phyloP scores from a whole-genome alignment of 2,329 filamentous ascomycete genomes.

The Claviceps humidiphila region DNA sequence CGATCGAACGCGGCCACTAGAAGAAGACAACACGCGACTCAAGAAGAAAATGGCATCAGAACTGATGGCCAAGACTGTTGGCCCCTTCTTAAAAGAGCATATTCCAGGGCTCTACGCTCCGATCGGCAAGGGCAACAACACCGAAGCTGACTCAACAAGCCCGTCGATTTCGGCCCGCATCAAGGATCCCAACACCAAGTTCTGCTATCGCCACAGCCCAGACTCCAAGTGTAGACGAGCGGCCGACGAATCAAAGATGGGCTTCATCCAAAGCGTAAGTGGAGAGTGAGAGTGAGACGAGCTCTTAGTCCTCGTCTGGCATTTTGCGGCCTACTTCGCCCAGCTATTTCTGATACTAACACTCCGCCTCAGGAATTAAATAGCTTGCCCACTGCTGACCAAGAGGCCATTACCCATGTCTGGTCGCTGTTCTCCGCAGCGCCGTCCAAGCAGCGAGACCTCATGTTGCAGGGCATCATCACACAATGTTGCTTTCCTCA shows the following conservation, averaged over 20 bases:
- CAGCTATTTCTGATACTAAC: neutral
- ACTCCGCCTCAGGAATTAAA: slow-evolving; percentile 57
- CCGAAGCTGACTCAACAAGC: slow-evolving; percentile 12
- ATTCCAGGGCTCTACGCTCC: slow-evolving; percentile 83
- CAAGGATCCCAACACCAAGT: slow-evolving; percentile 65
- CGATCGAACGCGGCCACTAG: slow-evolving; percentile 35
- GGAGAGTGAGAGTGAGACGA: neutral
- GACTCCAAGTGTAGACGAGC: slow-evolving; percentile 88
- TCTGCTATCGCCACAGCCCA: slow-evolving; percentile 88
- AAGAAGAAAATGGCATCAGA: slow-evolving; percentile 49
- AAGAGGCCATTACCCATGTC: slow-evolving; percentile 91
- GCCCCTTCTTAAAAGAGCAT: slow-evolving; percentile 80
- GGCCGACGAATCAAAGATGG: slow-evolving; percentile 93
- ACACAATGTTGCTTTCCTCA: slow-evolving; percentile 97
- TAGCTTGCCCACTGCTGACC: slow-evolving; percentile 67
- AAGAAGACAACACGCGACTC: slow-evolving; percentile 34
- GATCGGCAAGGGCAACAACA: slow-evolving; percentile 43
- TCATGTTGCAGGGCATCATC: slow-evolving; percentile 94
- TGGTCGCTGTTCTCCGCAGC: slow-evolving; percentile 97
- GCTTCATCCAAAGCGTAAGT: slow-evolving; percentile 74
- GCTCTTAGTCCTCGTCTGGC: neutral
- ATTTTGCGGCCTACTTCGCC: neutral
- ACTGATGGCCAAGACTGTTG: slow-evolving; percentile 64
- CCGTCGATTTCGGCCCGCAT: slow-evolving; percentile 13
- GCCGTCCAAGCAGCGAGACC: slow-evolving; percentile 80